These are phyloP conservation scores for Wallemia mellicola DNA, from an alignment of 1,284 basidiomycete species.

Conservation along the genomic window DNA sequence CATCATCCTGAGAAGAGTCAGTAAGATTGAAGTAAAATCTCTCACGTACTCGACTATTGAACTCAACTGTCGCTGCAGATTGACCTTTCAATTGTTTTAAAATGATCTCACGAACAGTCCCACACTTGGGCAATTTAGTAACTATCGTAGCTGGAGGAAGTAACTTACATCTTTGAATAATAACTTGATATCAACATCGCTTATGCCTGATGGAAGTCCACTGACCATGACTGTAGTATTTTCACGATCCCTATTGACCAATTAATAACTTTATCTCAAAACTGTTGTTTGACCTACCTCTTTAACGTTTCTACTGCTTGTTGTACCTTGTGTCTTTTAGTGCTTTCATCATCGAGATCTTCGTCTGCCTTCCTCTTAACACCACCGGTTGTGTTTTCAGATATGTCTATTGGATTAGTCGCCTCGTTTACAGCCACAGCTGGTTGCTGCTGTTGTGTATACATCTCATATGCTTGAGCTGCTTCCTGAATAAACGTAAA, in stretches of 20 bases:
- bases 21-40: not conserved
- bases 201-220: slow-evolving; percentile 28
- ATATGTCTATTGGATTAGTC: not conserved
- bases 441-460: not conserved
- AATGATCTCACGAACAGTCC: slow-evolving; percentile 45
- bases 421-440: not conserved
- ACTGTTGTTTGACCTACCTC: not conserved
- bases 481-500: not conserved
- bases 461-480: not conserved
- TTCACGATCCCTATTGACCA: slow-evolving; percentile 50
- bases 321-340: slow-evolving; percentile 35
- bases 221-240: slow-evolving; percentile 71
- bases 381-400: slow-evolving; percentile 3
- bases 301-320: slow-evolving; percentile 4
- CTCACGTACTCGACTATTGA: slow-evolving; percentile 7
- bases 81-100: slow-evolving; percentile 17
- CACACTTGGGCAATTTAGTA: slow-evolving; percentile 31
- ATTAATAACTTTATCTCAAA: not conserved
- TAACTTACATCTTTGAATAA: slow-evolving; percentile 57
- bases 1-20: slow-evolving; percentile 25
- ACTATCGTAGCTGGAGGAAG: not conserved
- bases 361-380: slow-evolving; percentile 9
- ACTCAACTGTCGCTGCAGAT: slow-evolving; percentile 17
- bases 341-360: slow-evolving; percentile 10
- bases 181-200: slow-evolving; percentile 31